Evolutionary conservation across 192 early-diverging fungal species (phyloP), one percentile per base, ranked within the genome.

Genomic region (Spinellus fusiger): DNA sequence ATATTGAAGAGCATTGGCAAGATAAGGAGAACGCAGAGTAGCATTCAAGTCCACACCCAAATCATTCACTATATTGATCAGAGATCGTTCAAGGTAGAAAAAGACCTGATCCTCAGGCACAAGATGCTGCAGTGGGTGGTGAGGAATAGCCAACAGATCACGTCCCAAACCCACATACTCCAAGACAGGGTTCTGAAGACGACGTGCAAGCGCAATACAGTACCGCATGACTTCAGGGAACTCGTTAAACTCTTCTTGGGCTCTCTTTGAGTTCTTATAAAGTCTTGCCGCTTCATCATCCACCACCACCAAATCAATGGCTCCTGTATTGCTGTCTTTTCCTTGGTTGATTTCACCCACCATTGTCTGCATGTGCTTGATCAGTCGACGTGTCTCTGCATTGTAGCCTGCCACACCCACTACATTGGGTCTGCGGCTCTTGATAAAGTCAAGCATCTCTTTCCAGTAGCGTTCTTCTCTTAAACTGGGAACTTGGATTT

Each of bases 31-130:
- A 15, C 74, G 66, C 0, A 88, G 80, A 0, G 87, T 88, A 5
- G 73, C 80, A 66, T 97, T 98, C 48, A 99, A 86, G 73, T 96
- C 92, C 20, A 99, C 90, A 55, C 96, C 96, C 18, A 83, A 73
- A 31, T 69, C 68, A 58, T 90, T 92, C 18, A 96, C 85, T 6
- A 93, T 83, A 63, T 94, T 92, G 38, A 98, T 87, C 22, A 94
- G 77, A 0, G 93, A 89, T 25, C 93, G 87, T 73, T 99, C 91
- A 12, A 95, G 66, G 2, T 81, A 76, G 20, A 74, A 60, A 49
- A 84, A 76, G 37, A 92, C 69, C 40, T 78, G 79, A 32, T 88
- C 87, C 27, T 89, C 81, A 12, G 85, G 77, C 0, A 90, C 62
- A 57, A 89, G 74, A 33, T 77, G 63, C 75, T 99, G 96, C 4